phyloP scores from a whole-genome alignment of 805 yeast genomes.

The Starmerella kuoi region DNA sequence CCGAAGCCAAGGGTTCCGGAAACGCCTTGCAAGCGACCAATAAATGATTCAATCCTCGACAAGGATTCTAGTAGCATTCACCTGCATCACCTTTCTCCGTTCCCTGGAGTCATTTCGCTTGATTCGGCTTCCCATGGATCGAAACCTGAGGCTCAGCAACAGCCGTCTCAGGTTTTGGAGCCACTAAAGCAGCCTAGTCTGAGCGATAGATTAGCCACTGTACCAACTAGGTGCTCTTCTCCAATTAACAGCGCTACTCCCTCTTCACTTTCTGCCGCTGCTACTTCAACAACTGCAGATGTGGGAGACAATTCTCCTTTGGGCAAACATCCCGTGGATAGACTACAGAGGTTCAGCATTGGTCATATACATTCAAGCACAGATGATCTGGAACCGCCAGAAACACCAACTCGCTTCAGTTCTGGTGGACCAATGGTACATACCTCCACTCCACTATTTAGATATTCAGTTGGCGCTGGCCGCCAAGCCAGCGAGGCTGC shows the following conservation, averaged over 20 bases:
- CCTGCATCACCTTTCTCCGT: background rate
- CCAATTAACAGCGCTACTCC: background rate
- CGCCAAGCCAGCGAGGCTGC: constrained; percentile 20
- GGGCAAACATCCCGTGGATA: constrained; percentile 12
- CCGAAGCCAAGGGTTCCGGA: constrained; percentile 34
- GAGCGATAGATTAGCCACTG: background rate
- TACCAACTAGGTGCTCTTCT: background rate
- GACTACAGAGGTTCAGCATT: constrained; percentile 18
- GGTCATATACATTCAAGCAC: constrained; percentile 5
- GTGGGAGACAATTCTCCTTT: background rate
- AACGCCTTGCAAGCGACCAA: constrained; percentile 44
- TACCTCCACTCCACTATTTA: constrained; percentile 16
- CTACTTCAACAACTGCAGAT: too few relatives aligned
- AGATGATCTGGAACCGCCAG: constrained; percentile 12
- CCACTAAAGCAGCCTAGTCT: background rate
- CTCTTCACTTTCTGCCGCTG: background rate
- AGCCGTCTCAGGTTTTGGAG: background rate
- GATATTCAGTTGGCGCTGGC: constrained; percentile 12
- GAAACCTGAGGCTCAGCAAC: background rate
- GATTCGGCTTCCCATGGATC: background rate
- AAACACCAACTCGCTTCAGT: constrained; percentile 19
- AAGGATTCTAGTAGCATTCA: background rate
- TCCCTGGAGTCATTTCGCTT: background rate
- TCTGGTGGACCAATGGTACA: constrained; percentile 3
- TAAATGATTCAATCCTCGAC: background rate